These are phyloP conservation scores for Tulasnella sp. DNA, from an alignment of 768 basidiomycete genomes.

Conservation along the genomic window DNA sequence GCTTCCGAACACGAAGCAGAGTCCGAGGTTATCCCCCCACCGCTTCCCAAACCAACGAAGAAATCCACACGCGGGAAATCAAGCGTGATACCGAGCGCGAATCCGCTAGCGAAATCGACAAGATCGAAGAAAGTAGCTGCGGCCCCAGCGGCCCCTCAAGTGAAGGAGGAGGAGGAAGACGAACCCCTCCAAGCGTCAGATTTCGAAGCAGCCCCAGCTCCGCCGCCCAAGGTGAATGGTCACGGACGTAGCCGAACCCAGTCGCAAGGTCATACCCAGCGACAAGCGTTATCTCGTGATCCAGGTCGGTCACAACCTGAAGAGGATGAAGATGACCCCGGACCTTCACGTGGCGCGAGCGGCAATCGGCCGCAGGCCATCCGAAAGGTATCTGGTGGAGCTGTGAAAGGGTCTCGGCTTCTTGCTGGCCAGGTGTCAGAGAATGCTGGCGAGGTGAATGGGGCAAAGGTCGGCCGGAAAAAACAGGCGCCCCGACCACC, in stretches of 20 bases:
- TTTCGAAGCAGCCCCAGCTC: background rate
- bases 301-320: background rate
- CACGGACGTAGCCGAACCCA: background rate
- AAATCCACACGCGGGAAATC: background rate
- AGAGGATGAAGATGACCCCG: background rate
- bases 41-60: conserved; percentile 11
- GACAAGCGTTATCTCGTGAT: background rate
- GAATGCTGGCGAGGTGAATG: background rate
- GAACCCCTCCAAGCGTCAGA: background rate
- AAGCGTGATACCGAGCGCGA: background rate
- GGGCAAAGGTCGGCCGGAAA: conserved; percentile 15
- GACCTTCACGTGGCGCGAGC: background rate
- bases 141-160: background rate
- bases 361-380: background rate
- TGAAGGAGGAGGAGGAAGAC: background rate
- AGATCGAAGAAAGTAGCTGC: conserved; percentile 1
- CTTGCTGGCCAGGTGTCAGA: background rate
- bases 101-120: background rate
- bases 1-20: conserved; percentile 9
- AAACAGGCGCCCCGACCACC: background rate
- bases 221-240: background rate
- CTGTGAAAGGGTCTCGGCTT: background rate
- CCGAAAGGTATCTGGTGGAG: background rate
- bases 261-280: background rate
- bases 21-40: background rate